Base-by-base conservation (phyloP, 2,329 filamentous ascomycete genomes). In the Delphinella strobiligena region DNA sequence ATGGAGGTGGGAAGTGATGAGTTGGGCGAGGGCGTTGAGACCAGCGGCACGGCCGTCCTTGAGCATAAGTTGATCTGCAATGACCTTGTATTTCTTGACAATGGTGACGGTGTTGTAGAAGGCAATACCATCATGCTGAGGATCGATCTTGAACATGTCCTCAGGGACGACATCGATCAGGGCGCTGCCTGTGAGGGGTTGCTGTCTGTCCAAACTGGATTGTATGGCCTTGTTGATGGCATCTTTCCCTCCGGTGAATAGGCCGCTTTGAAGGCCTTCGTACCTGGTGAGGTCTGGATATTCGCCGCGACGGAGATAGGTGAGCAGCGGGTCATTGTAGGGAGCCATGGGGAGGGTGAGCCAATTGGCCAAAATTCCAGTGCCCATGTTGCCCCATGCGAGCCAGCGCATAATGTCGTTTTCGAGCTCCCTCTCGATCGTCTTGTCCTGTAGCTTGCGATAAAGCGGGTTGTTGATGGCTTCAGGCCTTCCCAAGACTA, bases 341-440 rank as follows among this genome's bases (percentile, higher is more conserved):
- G 75, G 58, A 0, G 75, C 83, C 82, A 95, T 94, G 3, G 91
- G 91, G 37, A 94, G 71, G 18, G 86, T 71, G n/a, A 82, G 71
- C 61, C 81, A 81, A 55, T 89, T 79, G 12, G 81, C 72, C 35
- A 96, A 68, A 27, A 96, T 63, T 1, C 91, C 91, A 14, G 79
- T 80, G 10, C 81, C 81, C 84, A 94, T 91, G 44, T 81, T 79
- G 39, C 85, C 85, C 88, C 89, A 98, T 0, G 89, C 89, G 45
- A 95, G 64, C 87, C 87, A 95, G 47, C 82, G 72, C 68, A 84
- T 78, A 22, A 95, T 54, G 46, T 93, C 84, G 11, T 63, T 65
- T 56, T 80, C 78, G 43, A 91, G 60, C 1, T 63, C 66, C 0
- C 68, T 55, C n/a, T 78, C 69, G 19, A 87, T 53, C n/a, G 75